phyloP scores from a whole-genome alignment of 179 eudicot genomes.

The Patellifolia procumbens region DNA sequence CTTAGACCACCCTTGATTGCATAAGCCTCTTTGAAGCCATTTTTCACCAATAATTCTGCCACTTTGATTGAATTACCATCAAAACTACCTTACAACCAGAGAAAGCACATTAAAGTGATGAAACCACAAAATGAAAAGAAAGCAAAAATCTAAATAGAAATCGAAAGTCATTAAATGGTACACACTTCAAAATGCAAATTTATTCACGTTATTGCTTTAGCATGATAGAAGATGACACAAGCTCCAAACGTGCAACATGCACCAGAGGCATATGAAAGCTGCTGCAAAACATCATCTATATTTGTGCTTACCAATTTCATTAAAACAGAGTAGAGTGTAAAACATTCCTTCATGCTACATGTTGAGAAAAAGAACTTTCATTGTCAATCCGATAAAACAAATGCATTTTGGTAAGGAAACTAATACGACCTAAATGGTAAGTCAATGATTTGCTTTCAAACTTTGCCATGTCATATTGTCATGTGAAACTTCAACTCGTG shows the following conservation, averaged over 20 bases:
- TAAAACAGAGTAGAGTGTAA: not conserved
- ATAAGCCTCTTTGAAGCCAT: constrained; percentile 85
- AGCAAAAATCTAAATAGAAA: not conserved
- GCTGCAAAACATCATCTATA: not conserved
- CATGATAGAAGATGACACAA: not conserved
- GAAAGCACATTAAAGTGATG: constrained; percentile 29
- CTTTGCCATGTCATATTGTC: not conserved
- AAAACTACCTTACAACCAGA: constrained; percentile 89
- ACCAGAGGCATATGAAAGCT: not conserved
- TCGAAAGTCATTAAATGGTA: not conserved
- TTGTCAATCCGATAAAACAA: not conserved
- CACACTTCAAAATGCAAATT: not conserved
- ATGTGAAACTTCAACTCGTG: not conserved
- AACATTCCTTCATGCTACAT: not conserved
- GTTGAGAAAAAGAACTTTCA: not conserved
- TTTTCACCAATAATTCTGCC: constrained; percentile 80
- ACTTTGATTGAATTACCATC: constrained; percentile 91
- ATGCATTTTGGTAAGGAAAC: not conserved
- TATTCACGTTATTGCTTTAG: not conserved
- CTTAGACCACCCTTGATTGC: constrained; percentile 87
- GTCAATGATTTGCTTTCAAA: not conserved
- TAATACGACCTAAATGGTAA: not conserved
- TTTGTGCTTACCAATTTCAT: not conserved
- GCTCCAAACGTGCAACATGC: not conserved
- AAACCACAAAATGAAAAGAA: not conserved